These are phyloP conservation scores for Haematococcus sp. DNA, from an alignment of 139 green algal genomes.

Conservation along the genomic window DNA sequence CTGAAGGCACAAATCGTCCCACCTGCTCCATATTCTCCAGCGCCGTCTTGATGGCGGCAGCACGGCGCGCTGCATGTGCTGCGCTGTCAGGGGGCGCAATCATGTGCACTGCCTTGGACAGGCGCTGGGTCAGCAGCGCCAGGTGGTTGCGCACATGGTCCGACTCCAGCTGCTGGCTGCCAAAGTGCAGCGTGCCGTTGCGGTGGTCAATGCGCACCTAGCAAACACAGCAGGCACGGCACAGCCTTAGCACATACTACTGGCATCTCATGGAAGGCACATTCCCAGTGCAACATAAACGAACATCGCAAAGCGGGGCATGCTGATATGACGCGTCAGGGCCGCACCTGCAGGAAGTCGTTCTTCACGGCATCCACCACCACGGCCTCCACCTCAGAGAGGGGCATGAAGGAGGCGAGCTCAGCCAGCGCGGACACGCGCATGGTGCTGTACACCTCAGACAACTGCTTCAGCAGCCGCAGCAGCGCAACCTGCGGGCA, in stretches of 20 bases:
- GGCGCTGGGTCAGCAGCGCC: conserved; percentile 56
- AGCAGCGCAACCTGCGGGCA: conserved; percentile 72
- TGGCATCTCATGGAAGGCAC: too few species aligned
- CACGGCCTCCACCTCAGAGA: conserved; percentile 82
- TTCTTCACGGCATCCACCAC: conserved; percentile 91
- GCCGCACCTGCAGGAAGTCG: conserved; percentile 78
- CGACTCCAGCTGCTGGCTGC: conserved; percentile 60
- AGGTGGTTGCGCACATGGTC: conserved; percentile 48
- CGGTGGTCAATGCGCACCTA: conserved; percentile 89
- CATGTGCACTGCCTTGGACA: conserved; percentile 67
- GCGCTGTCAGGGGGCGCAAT: conserved; percentile 35
- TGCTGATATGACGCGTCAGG: too few species aligned
- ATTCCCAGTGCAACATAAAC: too few species aligned
- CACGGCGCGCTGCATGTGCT: conserved; percentile 30
- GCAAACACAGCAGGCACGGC: neutral
- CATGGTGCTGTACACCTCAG: conserved; percentile 64
- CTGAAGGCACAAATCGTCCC: too few species aligned
- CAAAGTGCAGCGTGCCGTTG: conserved; percentile 88
- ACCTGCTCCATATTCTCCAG: conserved; percentile 3
- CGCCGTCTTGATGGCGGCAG: conserved; percentile 28
- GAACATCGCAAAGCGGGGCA: too few species aligned
- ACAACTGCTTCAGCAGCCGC: conserved; percentile 90
- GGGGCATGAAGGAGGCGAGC: conserved; percentile 62
- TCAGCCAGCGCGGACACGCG: conserved; percentile 41
- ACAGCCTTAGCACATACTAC: too few species aligned